phyloP scores from a whole-genome alignment of 1,139 yeast species.

The Pneumocystis wakefieldiae region DNA sequence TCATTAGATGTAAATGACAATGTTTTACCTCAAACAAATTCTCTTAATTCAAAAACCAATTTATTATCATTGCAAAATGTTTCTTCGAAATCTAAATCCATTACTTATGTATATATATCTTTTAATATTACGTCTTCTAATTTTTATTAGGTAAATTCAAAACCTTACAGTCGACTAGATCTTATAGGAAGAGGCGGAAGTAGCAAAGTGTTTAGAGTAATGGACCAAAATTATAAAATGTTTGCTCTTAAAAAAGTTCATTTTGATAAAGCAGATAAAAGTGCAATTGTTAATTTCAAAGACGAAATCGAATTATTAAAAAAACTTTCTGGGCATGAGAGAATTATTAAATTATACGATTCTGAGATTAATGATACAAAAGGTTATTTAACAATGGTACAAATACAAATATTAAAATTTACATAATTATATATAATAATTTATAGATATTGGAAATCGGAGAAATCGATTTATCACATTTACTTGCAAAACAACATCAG shows the following conservation, averaged over 20 bases:
- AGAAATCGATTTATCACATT: conserved; percentile 77
- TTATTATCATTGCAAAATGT: neutral
- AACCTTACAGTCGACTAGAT: conserved; percentile 57
- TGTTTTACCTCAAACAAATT: neutral
- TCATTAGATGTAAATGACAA: neutral
- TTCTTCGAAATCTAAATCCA: neutral
- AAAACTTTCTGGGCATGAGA: conserved; percentile 38
- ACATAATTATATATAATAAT: neutral
- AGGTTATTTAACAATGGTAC: conserved; percentile 32
- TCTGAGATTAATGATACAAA: conserved; percentile 52
- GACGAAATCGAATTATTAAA: conserved; percentile 73
- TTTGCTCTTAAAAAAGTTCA: conserved; percentile 76
- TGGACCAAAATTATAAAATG: conserved; percentile 34
- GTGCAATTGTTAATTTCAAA: conserved; percentile 61
- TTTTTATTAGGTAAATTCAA: conserved; percentile 6
- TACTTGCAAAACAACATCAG: conserved; percentile 43
- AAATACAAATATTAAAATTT: neutral
- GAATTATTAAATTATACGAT: conserved; percentile 72
- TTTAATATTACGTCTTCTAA: neutral
- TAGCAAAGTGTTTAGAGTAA: conserved; percentile 78
- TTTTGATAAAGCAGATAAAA: conserved; percentile 65
- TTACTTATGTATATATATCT: neutral
- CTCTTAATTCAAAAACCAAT: neutral
- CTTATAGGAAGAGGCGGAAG: conserved; percentile 85
- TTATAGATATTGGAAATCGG: conserved; percentile 78